Percentiles rank a stretch among this genome's conserved stretches.
phyloP scores from a whole-genome alignment of 306 rosid genomes.

The Notholithocarpus densiflorus region DNA sequence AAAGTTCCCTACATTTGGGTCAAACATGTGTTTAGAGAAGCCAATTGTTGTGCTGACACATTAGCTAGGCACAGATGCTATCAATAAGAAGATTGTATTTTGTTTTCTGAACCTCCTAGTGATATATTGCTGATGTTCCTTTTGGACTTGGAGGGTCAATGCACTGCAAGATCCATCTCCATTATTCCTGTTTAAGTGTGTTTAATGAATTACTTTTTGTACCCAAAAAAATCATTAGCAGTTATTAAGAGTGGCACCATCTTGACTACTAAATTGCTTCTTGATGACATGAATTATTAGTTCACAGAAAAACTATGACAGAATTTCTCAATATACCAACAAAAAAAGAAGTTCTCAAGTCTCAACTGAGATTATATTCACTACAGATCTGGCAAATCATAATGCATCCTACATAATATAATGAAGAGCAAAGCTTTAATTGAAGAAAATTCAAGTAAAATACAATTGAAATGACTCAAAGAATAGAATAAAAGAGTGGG shows the following conservation, averaged over 20 bases:
- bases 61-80: too few species aligned
- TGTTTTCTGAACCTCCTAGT: too few species aligned
- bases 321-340: not conserved
- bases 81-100: too few species aligned
- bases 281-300: not conserved
- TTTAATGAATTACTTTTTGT: too few species aligned
- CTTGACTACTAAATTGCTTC: not conserved
- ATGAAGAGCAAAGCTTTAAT: not conserved
- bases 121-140: too few species aligned
- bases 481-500: slow-evolving; percentile 3
- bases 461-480: not conserved
- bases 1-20: too few species aligned
- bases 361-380: not conserved
- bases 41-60: too few species aligned
- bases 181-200: too few species aligned
- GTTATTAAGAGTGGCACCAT: not conserved
- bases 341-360: not conserved
- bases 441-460: not conserved
- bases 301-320: not conserved
- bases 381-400: not conserved
- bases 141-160: too few species aligned
- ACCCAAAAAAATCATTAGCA: too few species aligned
- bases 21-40: too few species aligned
- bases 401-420: not conserved
- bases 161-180: too few species aligned